Evolutionary conservation across 345 rosid species (phyloP).

Genomic region (Passiflora organensis): DNA sequence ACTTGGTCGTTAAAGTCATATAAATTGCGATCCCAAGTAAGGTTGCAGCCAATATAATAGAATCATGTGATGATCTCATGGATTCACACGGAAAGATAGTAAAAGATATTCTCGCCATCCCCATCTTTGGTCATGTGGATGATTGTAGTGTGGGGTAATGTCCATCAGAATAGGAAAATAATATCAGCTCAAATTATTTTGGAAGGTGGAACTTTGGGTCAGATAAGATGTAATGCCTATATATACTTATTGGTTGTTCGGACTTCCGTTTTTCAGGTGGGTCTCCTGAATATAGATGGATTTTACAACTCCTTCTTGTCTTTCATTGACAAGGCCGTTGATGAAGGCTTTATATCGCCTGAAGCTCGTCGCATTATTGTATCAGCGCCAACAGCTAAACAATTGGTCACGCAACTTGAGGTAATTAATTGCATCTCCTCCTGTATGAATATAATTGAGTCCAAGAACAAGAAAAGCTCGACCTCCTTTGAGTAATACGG

Average conservation of each 20-base stretch:
- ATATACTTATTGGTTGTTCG: background rate
- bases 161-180: conserved; percentile 28
- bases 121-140: conserved; percentile 9
- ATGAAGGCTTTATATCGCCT: conserved; percentile 88
- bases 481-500: too few species aligned
- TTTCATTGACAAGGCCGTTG: conserved; percentile 86
- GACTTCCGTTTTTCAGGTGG: conserved; percentile 52
- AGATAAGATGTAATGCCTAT: background rate
- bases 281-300: conserved; percentile 91
- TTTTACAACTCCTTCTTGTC: conserved; percentile 77
- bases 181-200: too few species aligned
- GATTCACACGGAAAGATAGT: conserved; percentile 46
- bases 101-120: conserved; percentile 17
- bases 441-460: too few species aligned
- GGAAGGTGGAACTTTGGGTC: conserved; percentile 3
- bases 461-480: too few species aligned
- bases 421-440: conserved; percentile 29
- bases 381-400: conserved; percentile 79
- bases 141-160: conserved; percentile 6
- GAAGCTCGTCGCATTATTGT: conserved; percentile 78
- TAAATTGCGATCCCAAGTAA: background rate
- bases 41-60: conserved; percentile 29
- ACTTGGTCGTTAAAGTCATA: conserved; percentile 12
- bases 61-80: conserved; percentile 38
- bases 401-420: conserved; percentile 81